Evolutionary conservation across 2,329 filamentous ascomycete genomes (phyloP), one percentile per base, ranked within the genome.

Genomic region (Tolypocladium tropicale): DNA sequence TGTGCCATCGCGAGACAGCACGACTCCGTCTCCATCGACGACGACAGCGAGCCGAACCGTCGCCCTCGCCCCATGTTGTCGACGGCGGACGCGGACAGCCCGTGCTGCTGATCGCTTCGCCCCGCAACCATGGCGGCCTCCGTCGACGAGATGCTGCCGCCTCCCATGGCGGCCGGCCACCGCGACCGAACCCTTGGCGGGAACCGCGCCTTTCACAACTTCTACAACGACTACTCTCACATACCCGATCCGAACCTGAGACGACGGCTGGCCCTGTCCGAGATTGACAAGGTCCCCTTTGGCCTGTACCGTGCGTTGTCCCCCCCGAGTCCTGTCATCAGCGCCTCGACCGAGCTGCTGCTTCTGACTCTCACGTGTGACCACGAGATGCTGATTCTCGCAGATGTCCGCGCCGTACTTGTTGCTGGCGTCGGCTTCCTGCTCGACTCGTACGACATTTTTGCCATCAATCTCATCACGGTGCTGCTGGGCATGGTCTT

Each of bases 401-500:
- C 49, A 76, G 72, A 92, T 71, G 77, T 91, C 30, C 82, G 88
- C 51, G 85, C 88, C 55, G 79, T 90, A 3, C 71, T 88, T 7
- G 88, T 93, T 3, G 88, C 89, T 30, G 89, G 89, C 52, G 85
- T 90, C 57, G 89, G 89, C 53, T 93, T 94, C 76, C 90, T 93
- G 67, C 86, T 89, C 51, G 89, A 92, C 69, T 86, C 87, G 14
- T 93, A 93, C 72, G 84, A 82, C 62, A 89, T 91, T 63, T 94
- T 94, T 69, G 86, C 89, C 65, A 88, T 91, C 69, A 89, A 88
- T 68, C 76, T 92, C 52, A 80, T 88, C 52, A 86, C 84, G 2
- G 79, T 78, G 50, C 82, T 92, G 67, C 73, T 93, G 16, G 89
- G 89, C 49, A 78, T 92, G 16, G 88, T 90, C 52, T 94, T 86